Percentiles rank a stretch among this genome's conserved stretches.
Evolutionary conservation across 164 flowering plant genomes (phyloP).

Genomic region (Chimonanthus praecox): DNA sequence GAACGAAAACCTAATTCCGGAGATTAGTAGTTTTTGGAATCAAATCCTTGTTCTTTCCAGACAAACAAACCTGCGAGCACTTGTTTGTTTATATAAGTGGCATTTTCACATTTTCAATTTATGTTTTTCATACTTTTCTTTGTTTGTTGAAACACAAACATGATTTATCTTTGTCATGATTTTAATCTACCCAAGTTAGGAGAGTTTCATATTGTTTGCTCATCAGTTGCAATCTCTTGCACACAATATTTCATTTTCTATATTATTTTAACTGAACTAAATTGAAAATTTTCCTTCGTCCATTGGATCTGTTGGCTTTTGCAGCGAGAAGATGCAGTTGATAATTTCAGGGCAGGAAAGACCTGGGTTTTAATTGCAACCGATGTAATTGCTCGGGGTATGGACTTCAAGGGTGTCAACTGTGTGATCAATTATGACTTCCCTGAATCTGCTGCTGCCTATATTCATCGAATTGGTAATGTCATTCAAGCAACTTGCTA

Average conservation of each 20-base stretch:
- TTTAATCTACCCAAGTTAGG: too few species aligned
- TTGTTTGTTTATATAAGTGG: too few species aligned
- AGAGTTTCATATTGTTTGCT: too few species aligned
- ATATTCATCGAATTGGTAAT: conserved; percentile 92
- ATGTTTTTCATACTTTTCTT: too few species aligned
- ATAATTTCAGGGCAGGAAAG: conserved; percentile 88
- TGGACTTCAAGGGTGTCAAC: conserved; percentile 97
- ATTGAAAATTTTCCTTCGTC: neutral
- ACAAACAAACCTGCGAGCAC: too few species aligned
- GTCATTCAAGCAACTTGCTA: conserved; percentile 6
- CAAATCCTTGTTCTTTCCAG: too few species aligned
- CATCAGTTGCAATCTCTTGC: neutral
- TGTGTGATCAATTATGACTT: conserved; percentile 95
- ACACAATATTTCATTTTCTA: neutral
- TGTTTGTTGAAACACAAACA: too few species aligned
- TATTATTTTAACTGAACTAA: conserved; percentile 5
- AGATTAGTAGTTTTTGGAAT: too few species aligned
- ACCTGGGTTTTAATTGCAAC: conserved; percentile 97
- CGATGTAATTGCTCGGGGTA: conserved; percentile 92
- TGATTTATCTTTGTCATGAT: too few species aligned
- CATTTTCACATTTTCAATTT: too few species aligned
- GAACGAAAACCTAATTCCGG: too few species aligned
- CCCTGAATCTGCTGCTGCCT: conserved; percentile 86
- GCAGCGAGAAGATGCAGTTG: conserved; percentile 86
- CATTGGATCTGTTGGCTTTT: conserved; percentile 9